Evolutionary conservation across 192 early-diverging fungal genomes (phyloP).

Genomic region (Rhizophlyctis rosea): DNA sequence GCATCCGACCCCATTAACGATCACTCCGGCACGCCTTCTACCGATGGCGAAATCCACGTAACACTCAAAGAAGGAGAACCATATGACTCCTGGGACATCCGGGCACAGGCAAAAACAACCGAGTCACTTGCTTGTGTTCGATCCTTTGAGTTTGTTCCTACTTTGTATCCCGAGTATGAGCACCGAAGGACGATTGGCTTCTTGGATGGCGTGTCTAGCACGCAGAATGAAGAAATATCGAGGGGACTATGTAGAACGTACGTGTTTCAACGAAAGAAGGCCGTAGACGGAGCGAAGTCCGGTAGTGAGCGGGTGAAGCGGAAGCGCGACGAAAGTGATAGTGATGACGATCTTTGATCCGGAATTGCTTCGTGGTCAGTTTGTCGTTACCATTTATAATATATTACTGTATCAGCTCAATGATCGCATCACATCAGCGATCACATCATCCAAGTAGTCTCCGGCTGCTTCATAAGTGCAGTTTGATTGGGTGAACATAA

Average conservation of each 20-base stretch:
- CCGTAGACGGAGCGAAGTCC: too few relatives aligned
- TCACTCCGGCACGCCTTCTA: neutral
- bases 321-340: too few relatives aligned
- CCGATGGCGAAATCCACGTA: slow-evolving; percentile 69
- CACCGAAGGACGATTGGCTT: slow-evolving; percentile 96
- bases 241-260: slow-evolving; percentile 64
- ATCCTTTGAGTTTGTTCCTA: slow-evolving; percentile 61
- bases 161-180: slow-evolving; percentile 77
- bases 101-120: slow-evolving; percentile 65
- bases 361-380: too few relatives aligned
- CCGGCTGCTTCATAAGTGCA: too few relatives aligned
- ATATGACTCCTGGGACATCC: slow-evolving; percentile 86
- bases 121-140: slow-evolving; percentile 46
- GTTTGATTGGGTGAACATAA: too few relatives aligned
- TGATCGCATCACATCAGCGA: too few relatives aligned
- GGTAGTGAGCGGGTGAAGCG: too few relatives aligned
- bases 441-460: too few relatives aligned
- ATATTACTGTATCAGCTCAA: too few relatives aligned
- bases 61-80: slow-evolving; percentile 82
- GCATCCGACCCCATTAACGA: slow-evolving; percentile 1
- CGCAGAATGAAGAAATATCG: slow-evolving; percentile 76
- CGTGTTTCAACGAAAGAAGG: slow-evolving; percentile 59
- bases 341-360: too few relatives aligned
- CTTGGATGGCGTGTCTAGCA: slow-evolving; percentile 71
- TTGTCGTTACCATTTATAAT: too few relatives aligned